These are phyloP conservation scores for Starmerella kuoi DNA, from an alignment of 805 yeast species.

Conservation along the genomic window DNA sequence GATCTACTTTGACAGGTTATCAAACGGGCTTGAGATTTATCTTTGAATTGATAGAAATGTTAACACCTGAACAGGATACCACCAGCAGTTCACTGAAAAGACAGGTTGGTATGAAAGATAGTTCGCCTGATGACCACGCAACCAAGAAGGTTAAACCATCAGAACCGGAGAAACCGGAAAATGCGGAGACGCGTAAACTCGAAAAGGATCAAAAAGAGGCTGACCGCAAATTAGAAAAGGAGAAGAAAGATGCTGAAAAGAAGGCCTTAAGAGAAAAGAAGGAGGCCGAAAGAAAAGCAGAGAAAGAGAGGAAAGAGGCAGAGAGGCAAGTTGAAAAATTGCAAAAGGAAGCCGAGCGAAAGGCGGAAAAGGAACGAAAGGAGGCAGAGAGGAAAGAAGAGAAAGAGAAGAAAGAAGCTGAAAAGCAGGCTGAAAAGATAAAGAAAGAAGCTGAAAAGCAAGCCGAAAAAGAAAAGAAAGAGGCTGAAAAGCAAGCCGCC, in stretches of 20 bases:
- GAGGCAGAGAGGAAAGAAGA: slow-evolving; percentile 23
- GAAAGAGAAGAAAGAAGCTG: slow-evolving; percentile 16
- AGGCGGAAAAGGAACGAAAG: slow-evolving; percentile 19
- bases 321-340: slow-evolving; percentile 15
- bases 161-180: too few relatives aligned
- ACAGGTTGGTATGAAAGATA: too few relatives aligned
- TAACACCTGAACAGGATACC: too few relatives aligned
- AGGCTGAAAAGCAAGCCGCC: slow-evolving; percentile 20
- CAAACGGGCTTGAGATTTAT: too few relatives aligned
- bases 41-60: too few relatives aligned
- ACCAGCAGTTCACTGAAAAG: too few relatives aligned
- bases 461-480: slow-evolving; percentile 19
- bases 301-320: slow-evolving; percentile 18
- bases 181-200: too few relatives aligned
- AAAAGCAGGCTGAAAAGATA: slow-evolving; percentile 15
- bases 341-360: slow-evolving; percentile 20
- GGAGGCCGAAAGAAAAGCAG: slow-evolving; percentile 22
- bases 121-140: too few relatives aligned
- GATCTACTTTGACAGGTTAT: too few relatives aligned
- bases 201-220: too few relatives aligned
- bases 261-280: slow-evolving; percentile 18
- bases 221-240: background rate
- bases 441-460: slow-evolving; percentile 20
- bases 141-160: too few relatives aligned
- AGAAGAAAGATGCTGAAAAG: slow-evolving; percentile 3